phyloP scores from a whole-genome alignment of 192 early-diverging fungal species.

The Gonapodya prolifera region DNA sequence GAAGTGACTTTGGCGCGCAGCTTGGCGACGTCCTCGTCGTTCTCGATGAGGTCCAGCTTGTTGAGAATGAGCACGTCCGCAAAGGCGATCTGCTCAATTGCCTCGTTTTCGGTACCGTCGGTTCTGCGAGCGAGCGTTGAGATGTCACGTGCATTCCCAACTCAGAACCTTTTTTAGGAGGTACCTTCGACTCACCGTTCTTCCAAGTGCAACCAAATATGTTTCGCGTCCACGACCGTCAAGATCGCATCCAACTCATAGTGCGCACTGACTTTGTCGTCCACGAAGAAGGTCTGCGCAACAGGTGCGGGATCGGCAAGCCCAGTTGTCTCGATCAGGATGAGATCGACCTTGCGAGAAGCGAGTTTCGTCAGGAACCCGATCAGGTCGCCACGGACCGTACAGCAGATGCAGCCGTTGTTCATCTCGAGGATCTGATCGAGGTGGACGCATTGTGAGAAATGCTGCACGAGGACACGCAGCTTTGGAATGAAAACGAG shows the following conservation, averaged over 20 bases:
- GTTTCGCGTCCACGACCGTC: conserved; percentile 21
- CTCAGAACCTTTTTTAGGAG: no score
- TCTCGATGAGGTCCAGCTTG: conserved; percentile 16
- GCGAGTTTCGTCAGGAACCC: background rate
- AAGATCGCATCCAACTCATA: background rate
- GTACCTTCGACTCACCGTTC: background rate
- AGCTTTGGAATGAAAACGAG: background rate
- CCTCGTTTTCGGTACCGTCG: no score
- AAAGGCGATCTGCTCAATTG: conserved; percentile 16
- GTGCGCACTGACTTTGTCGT: background rate
- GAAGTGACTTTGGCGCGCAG: no score
- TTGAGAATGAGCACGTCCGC: conserved; percentile 20
- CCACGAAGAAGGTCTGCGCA: conserved; percentile 9
- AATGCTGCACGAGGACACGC: no score
- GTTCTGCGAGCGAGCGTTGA: no score
- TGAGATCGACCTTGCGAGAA: conserved; percentile 15
- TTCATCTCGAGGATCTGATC: conserved; percentile 19
- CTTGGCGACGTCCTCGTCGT: background rate
- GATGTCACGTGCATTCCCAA: no score
- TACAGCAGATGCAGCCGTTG: conserved; percentile 13
- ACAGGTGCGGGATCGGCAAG: conserved; percentile 25
- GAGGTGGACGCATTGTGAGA: no score
- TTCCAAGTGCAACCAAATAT: conserved; percentile 12
- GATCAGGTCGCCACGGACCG: background rate
- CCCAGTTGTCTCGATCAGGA: conserved; percentile 25